Percentiles rank a stretch among this genome's conserved stretches.
These are phyloP conservation scores for Sporothrix inflata DNA, from an alignment of 2,329 filamentous ascomycete species.

Conservation along the genomic window DNA sequence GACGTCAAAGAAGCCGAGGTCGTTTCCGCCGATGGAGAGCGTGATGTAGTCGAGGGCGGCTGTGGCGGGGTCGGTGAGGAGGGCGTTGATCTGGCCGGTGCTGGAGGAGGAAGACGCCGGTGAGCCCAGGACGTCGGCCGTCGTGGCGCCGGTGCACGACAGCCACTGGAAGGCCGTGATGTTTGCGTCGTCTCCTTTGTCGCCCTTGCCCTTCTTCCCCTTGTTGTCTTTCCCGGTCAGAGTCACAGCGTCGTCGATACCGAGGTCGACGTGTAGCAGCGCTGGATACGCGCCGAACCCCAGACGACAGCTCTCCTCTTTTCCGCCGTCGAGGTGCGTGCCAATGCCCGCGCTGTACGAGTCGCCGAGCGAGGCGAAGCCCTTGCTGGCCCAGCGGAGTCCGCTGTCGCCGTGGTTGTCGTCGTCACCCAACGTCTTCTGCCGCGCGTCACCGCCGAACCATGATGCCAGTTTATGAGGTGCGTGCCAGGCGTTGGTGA, in stretches of 20 bases:
- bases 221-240: neutral
- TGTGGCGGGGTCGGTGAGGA: slow-evolving; percentile 41
- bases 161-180: slow-evolving; percentile 47
- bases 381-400: slow-evolving; percentile 34
- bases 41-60: slow-evolving; percentile 47
- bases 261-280: slow-evolving; percentile 47
- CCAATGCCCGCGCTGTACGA: slow-evolving; percentile 55
- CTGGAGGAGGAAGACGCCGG: neutral
- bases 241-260: neutral
- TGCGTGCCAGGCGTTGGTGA: neutral
- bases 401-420: slow-evolving; percentile 34
- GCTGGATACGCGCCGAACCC: slow-evolving; percentile 48
- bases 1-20: slow-evolving; percentile 54
- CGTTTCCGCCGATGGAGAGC: slow-evolving; percentile 54
- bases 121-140: slow-evolving; percentile 44
- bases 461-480: neutral
- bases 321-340: slow-evolving; percentile 45
- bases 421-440: slow-evolving; percentile 22
- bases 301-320: slow-evolving; percentile 48
- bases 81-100: slow-evolving; percentile 48
- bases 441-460: neutral
- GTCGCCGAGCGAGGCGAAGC: slow-evolving; percentile 47
- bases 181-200: slow-evolving; percentile 32
- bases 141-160: slow-evolving; percentile 52
- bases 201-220: neutral